Evolutionary conservation across 179 eudicot species (phyloP).

Genomic region (Spinacia oleracea): DNA sequence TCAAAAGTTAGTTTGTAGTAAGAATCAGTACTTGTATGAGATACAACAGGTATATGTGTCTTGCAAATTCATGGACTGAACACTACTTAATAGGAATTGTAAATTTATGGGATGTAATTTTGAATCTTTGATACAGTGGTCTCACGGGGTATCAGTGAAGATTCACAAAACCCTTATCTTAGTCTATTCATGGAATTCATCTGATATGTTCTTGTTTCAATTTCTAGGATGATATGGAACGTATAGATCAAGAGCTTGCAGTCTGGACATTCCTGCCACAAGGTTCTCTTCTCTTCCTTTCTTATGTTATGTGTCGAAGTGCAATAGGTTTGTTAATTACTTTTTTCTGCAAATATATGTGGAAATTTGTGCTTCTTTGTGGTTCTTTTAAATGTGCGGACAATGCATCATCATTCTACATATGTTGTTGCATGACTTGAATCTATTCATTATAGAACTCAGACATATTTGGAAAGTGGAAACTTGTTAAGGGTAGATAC

Average conservation of each 20-base stretch:
- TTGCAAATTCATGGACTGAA: too few species aligned
- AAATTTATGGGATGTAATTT: not conserved
- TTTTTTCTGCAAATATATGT: not conserved
- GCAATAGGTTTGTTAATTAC: not conserved
- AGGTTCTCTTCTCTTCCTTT: constrained; percentile 45
- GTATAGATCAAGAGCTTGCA: constrained; percentile 87
- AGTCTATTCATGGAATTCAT: not conserved
- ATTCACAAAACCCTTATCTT: not conserved
- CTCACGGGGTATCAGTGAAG: not conserved
- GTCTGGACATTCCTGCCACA: constrained; percentile 91
- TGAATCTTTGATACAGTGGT: not conserved
- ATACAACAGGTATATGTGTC: not conserved
- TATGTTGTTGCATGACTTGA: not conserved
- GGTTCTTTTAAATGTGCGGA: not conserved
- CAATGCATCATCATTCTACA: not conserved
- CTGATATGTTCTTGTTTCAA: not conserved
- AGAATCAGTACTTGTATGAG: not conserved
- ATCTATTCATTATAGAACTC: not conserved
- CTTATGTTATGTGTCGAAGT: not conserved
- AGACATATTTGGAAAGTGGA: too few species aligned
- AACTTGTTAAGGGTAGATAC: too few species aligned
- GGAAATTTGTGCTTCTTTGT: not conserved
- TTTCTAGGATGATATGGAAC: constrained; percentile 70
- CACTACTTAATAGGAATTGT: too few species aligned
- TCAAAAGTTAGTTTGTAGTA: not conserved